Base-by-base conservation (phyloP, 306 rosid species). In the Quercus glauca region DNA sequence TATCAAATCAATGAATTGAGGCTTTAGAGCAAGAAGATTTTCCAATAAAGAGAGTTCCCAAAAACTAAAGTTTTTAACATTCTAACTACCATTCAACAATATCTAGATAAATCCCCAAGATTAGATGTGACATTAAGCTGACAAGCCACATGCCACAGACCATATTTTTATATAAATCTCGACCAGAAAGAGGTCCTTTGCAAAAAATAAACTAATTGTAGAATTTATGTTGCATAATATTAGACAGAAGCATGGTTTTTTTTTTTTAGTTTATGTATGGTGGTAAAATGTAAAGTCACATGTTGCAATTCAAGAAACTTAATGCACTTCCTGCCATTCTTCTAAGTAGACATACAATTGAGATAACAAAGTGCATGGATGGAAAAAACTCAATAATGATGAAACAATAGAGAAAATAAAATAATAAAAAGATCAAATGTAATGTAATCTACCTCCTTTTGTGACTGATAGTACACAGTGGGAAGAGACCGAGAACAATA, bases 401-500 rank as follows among this genome's bases (percentile, higher is more conserved):
- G 35, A 74, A 53, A 73, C 57, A 13, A 45, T 18, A 55, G 20
- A 76, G 53, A 74, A 49, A 49, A 78, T 61, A 68, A 76, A 53
- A 79, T 68, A 67, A 21, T 2, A 41, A 60, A 80, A 83, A 51
- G 53, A 43, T n/a, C 2, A 35, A 35, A 68, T 59, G 31, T 52
- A 78, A 81, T 25, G 59, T 74, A 53, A 60, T n/a, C 67, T 88
- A 96, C 99, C 97, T 96, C 99, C 78, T 91, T 96, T 73, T 88
- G 98, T 41, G 99, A 96, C 87, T 96, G 99, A 83, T 93, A 93
- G 86, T 81, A 87, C 45, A 91, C 89, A 73, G 55, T 79, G 71
- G 94, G 90, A 84, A 96, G 93, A 52, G 98, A 80, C 81, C 88
- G 86, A 82, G 94, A 93, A 81, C 99, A 96, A 80, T 74, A 86